These are phyloP conservation scores for Raffaelea ambrosiae DNA, from an alignment of 2,329 filamentous ascomycete genomes.

Conservation along the genomic window DNA sequence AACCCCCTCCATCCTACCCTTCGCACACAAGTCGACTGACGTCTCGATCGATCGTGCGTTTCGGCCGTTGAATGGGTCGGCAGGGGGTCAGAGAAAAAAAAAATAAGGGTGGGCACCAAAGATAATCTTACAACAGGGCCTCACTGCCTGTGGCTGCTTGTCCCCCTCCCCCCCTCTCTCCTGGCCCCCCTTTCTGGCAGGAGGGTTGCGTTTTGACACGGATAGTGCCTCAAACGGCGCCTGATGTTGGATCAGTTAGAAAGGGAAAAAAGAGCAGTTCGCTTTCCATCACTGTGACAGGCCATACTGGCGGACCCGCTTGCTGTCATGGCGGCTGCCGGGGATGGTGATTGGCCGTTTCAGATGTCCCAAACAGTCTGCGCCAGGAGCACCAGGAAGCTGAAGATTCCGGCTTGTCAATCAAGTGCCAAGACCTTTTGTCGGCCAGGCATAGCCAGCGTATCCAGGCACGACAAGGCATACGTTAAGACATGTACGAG, in stretches of 20 bases:
- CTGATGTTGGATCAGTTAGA: slow-evolving; percentile 6
- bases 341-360: slow-evolving; percentile 17
- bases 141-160: not conserved
- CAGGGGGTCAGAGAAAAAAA: too few species aligned
- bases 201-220: slow-evolving; percentile 10
- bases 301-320: not conserved
- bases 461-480: not conserved
- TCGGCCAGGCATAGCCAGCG: not conserved
- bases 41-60: slow-evolving; percentile 10
- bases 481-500: too few species aligned
- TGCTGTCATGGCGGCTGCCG: slow-evolving; percentile 7
- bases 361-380: slow-evolving; percentile 2
- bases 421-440: not conserved
- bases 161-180: not conserved
- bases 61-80: slow-evolving; percentile 10
- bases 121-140: too few species aligned
- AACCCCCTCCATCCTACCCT: not conserved
- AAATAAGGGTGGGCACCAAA: too few species aligned
- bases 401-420: slow-evolving; percentile 2
- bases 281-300: too few species aligned
- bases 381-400: not conserved
- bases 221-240: slow-evolving; percentile 9
- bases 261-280: not conserved
- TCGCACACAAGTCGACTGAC: slow-evolving; percentile 5
- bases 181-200: slow-evolving; percentile 2